These are phyloP conservation scores for Xylariaceae sp. DNA, from an alignment of 2,329 filamentous ascomycete genomes.

Conservation along the genomic window DNA sequence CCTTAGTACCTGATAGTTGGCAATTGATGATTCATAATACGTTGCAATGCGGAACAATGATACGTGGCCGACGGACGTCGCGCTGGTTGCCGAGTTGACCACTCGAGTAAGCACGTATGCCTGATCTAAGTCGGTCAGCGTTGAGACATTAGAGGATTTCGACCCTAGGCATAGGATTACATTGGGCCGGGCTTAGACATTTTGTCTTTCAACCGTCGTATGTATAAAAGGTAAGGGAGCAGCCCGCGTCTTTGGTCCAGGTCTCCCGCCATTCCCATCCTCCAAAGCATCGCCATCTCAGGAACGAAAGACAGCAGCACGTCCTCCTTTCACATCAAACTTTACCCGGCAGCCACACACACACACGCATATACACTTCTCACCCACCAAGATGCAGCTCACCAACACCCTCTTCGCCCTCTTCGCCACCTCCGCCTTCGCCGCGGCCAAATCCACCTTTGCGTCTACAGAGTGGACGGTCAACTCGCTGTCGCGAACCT, in stretches of 20 bases:
- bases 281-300: background rate
- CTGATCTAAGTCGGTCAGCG: too few species aligned
- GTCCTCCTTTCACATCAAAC: background rate
- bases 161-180: too few species aligned
- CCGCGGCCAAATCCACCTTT: constrained; percentile 23
- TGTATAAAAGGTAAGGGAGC: background rate
- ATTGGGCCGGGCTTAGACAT: background rate
- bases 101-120: too few species aligned
- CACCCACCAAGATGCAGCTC: constrained; percentile 30
- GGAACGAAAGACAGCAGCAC: background rate
- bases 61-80: too few species aligned
- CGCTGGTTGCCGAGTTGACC: too few species aligned
- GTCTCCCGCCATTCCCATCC: background rate
- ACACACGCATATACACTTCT: background rate
- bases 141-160: too few species aligned
- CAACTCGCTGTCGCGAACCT: constrained; percentile 34
- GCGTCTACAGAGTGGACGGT: constrained; percentile 37
- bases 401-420: constrained; percentile 22
- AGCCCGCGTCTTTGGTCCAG: background rate
- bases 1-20: too few species aligned
- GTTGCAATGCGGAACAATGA: too few species aligned
- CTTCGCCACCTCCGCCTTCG: constrained; percentile 19
- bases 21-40: too few species aligned
- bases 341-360: background rate
- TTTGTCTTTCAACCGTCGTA: background rate